phyloP scores from a whole-genome alignment of 805 yeast genomes.

The Saccharomycopsis fibuligera region DNA sequence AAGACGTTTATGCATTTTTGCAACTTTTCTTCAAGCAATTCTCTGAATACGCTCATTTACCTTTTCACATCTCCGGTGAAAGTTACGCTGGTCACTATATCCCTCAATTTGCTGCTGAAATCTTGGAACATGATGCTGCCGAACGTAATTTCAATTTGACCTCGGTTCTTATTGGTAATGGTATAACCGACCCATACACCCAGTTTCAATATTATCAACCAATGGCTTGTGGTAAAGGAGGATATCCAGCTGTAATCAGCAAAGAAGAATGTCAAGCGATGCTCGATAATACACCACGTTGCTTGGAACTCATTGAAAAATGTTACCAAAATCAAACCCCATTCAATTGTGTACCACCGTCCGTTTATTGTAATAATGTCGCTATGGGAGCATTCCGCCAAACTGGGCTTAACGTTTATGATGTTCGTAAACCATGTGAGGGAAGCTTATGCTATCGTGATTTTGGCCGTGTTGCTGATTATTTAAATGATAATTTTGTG shows the following conservation, averaged over 20 bases:
- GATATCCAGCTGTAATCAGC: slow-evolving; percentile 60
- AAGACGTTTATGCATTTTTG: slow-evolving; percentile 80
- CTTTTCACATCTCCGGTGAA: slow-evolving; percentile 79
- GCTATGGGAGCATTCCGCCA: slow-evolving; percentile 74
- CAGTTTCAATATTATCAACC: slow-evolving; percentile 80
- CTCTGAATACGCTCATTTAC: slow-evolving; percentile 55
- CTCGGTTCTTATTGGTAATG: slow-evolving; percentile 87
- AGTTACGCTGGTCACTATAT: slow-evolving; percentile 82
- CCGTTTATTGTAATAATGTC: slow-evolving; percentile 80
- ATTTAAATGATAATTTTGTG: slow-evolving; percentile 71
- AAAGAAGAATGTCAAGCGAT: slow-evolving; percentile 65
- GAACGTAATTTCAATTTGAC: slow-evolving; percentile 55
- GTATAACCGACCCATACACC: slow-evolving; percentile 76
- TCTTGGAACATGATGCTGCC: slow-evolving; percentile 30
- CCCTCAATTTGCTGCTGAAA: slow-evolving; percentile 59
- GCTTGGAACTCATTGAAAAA: slow-evolving; percentile 51
- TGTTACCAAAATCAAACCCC: slow-evolving; percentile 60
- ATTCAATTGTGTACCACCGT: slow-evolving; percentile 88
- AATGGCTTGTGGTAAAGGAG: slow-evolving; percentile 89
- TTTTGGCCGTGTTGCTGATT: slow-evolving; percentile 66
- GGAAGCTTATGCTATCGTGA: slow-evolving; percentile 71
- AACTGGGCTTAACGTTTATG: slow-evolving; percentile 90
- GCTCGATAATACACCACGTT: slow-evolving; percentile 54
- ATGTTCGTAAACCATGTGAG: slow-evolving; percentile 76
- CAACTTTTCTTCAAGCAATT: slow-evolving; percentile 77